phyloP scores from a whole-genome alignment of 495 filamentous ascomycete genomes.

The Hyaloscypha hepaticicola region DNA sequence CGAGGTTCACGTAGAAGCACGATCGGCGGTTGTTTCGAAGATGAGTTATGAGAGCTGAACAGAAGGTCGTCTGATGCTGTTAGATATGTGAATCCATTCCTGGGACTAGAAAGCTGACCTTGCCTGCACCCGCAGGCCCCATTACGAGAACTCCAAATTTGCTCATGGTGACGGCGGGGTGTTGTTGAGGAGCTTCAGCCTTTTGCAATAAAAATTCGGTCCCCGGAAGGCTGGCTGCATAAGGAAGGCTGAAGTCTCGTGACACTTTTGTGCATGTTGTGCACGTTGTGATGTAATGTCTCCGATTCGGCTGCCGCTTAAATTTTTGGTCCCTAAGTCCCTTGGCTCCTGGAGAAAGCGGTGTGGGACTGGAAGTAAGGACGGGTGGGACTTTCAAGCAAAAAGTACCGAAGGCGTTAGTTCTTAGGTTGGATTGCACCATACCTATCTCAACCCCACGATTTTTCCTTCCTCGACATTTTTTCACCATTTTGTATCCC shows the following conservation, averaged over 20 bases:
- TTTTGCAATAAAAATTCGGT: conserved; percentile 13
- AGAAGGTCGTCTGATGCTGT: conserved; percentile 76
- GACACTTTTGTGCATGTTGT: background rate
- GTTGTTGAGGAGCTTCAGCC: conserved; percentile 19
- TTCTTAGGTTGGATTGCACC: background rate
- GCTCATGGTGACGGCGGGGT: conserved; percentile 60
- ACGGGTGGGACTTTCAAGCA: no score
- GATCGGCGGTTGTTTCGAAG: conserved; percentile 85
- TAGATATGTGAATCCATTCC: conserved; percentile 1
- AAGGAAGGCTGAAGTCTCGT: background rate
- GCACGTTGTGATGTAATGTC: background rate
- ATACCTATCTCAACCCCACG: conserved; percentile 27
- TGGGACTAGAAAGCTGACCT: conserved; percentile 48
- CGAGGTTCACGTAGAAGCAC: conserved; percentile 93
- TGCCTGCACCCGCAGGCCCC: conserved; percentile 87
- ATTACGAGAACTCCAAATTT: conserved; percentile 94
- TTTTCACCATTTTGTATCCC: background rate
- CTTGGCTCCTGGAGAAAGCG: background rate
- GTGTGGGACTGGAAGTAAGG: background rate
- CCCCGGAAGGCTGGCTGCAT: conserved; percentile 11
- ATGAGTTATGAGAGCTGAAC: conserved; percentile 87
- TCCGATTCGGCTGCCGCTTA: background rate
- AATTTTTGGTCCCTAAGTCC: background rate
- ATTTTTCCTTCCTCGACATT: conserved; percentile 26
- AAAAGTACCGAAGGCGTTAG: no score